Conservation (phyloP, 164 flowering plant species). For the Vitis rupestris region DNA sequence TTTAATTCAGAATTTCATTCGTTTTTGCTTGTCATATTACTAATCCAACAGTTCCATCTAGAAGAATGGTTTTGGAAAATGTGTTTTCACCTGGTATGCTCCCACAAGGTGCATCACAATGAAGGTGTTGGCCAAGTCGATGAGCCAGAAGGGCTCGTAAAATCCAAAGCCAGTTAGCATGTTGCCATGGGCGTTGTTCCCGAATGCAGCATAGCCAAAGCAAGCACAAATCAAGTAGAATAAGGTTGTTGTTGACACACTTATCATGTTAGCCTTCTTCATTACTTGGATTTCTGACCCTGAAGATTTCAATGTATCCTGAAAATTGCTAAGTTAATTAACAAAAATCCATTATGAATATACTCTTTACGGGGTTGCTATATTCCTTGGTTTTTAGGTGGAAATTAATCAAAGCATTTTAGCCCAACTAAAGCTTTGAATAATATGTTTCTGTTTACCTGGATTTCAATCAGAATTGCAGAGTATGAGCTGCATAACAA, state of each 20-base stretch:
- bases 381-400: too few relatives aligned
- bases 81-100: conserved; percentile 43
- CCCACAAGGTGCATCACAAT: conserved; percentile 65
- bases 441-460: conserved; percentile 27
- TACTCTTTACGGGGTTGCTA: too few relatives aligned
- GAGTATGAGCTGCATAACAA: conserved; percentile 52
- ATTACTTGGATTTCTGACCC: conserved; percentile 57
- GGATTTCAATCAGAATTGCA: conserved; percentile 51
- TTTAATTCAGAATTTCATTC: too few relatives aligned
- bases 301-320: conserved; percentile 47
- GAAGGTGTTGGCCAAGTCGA: conserved; percentile 54
- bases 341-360: not conserved
- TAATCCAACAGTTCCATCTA: conserved; percentile 2
- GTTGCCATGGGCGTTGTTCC: conserved; percentile 62
- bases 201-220: conserved; percentile 77
- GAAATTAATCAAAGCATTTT: too few relatives aligned
- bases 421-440: not conserved
- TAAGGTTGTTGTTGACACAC: conserved; percentile 31
- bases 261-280: conserved; percentile 54
- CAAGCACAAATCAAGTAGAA: conserved; percentile 58
- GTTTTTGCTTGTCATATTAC: too few relatives aligned
- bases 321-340: not conserved
- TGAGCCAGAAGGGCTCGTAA: conserved; percentile 63
- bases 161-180: conserved; percentile 62
- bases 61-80: not conserved